Evolutionary conservation across 116 monocot genomes (phyloP).

Genomic region (Trichopus zeylanicus): DNA sequence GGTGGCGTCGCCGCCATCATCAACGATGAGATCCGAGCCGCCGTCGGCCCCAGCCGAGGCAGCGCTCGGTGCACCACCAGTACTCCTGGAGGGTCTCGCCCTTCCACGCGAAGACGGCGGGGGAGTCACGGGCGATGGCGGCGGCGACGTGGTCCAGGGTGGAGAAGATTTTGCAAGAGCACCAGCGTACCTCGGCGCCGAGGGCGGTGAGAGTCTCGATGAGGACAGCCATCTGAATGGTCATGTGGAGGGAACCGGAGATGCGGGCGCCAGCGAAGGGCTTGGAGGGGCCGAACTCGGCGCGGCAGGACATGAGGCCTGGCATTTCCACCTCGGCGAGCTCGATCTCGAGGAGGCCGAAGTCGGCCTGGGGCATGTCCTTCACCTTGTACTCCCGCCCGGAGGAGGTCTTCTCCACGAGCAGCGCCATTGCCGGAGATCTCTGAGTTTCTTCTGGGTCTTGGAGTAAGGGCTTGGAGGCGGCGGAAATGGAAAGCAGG

Average conservation of each 20-base stretch:
- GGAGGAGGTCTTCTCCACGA: slow-evolving; percentile 72
- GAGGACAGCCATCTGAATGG: slow-evolving; percentile 92
- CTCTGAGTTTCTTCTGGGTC: no score
- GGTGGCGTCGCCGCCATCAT: slow-evolving; percentile 81
- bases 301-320: slow-evolving; percentile 73
- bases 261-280: slow-evolving; percentile 72
- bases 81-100: slow-evolving; percentile 30
- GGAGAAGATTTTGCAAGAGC: slow-evolving; percentile 92
- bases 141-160: slow-evolving; percentile 84
- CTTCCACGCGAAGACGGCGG: slow-evolving; percentile 71
- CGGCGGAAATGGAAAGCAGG: no score
- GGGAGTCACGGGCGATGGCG: slow-evolving; percentile 81
- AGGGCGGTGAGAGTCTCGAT: slow-evolving; percentile 81
- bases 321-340: slow-evolving; percentile 96
- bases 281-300: slow-evolving; percentile 73
- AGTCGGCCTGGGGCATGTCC: slow-evolving; percentile 90
- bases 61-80: slow-evolving; percentile 42
- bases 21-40: slow-evolving; percentile 78
- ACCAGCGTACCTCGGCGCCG: slow-evolving; percentile 82
- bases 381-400: slow-evolving; percentile 91
- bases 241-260: no score
- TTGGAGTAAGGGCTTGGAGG: no score
- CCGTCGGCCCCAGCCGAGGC: slow-evolving; percentile 74
- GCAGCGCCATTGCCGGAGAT: slow-evolving; percentile 39
- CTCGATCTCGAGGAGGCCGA: slow-evolving; percentile 89